Evolutionary conservation across 2,329 filamentous ascomycete genomes (phyloP).

Genomic region (Botryotinia narcissicola): DNA sequence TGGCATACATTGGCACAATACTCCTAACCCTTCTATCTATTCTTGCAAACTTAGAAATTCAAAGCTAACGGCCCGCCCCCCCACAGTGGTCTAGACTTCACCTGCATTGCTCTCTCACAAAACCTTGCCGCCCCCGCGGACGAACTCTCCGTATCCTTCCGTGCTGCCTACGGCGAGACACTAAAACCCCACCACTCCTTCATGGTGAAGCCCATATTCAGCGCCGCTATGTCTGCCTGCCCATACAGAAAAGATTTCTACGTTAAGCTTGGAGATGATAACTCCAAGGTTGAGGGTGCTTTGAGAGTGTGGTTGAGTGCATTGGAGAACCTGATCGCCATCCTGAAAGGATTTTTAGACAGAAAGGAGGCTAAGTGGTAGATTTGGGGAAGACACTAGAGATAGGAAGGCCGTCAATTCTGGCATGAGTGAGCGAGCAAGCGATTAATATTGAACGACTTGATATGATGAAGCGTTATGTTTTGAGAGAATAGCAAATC

Average conservation of each 20-base stretch:
- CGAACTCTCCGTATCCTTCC: conserved; percentile 86
- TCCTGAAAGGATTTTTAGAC: conserved; percentile 65
- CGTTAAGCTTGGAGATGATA: conserved; percentile 71
- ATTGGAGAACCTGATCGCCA: conserved; percentile 74
- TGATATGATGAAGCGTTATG: not conserved
- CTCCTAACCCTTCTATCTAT: too few species aligned
- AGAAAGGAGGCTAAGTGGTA: conserved; percentile 48
- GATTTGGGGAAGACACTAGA: conserved; percentile 13
- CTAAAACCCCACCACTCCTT: conserved; percentile 92
- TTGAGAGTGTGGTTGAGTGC: conserved; percentile 71
- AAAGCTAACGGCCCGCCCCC: not conserved
- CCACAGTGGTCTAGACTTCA: conserved; percentile 86
- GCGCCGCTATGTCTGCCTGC: conserved; percentile 85
- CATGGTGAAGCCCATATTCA: conserved; percentile 88
- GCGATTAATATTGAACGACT: conserved; percentile 11
- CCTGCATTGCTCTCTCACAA: conserved; percentile 74
- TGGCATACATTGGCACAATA: not conserved
- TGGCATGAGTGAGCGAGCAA: conserved; percentile 3
- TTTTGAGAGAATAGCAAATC: not conserved
- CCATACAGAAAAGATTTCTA: conserved; percentile 96
- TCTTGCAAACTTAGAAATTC: not conserved
- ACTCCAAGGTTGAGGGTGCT: conserved; percentile 59
- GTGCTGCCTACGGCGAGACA: conserved; percentile 76
- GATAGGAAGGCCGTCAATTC: not conserved
- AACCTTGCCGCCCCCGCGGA: conserved; percentile 67